Conservation (phyloP, 1,284 basidiomycete genomes). For the Tilletia horrida region DNA sequence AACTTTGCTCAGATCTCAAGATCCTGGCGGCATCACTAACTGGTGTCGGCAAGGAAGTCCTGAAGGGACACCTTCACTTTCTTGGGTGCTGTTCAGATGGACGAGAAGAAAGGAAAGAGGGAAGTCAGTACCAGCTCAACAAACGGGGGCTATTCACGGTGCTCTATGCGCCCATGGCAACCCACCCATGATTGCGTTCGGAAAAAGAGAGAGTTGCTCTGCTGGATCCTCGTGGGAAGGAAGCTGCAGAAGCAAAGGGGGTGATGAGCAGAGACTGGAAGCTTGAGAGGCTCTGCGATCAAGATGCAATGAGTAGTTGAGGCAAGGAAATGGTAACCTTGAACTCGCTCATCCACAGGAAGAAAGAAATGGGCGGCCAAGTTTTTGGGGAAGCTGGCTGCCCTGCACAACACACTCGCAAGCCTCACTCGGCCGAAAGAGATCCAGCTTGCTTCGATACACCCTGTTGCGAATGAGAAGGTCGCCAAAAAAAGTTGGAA, state of each 20-base stretch:
- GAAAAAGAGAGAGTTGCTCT: not conserved
- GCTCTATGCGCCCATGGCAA: too few relatives aligned
- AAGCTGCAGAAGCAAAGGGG: too few relatives aligned
- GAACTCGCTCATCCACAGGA: not conserved
- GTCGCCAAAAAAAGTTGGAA: too few relatives aligned
- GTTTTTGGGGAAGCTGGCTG: too few relatives aligned
- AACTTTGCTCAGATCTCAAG: not conserved
- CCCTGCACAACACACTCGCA: not conserved
- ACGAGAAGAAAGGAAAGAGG: not conserved
- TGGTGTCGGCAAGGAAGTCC: slow-evolving; percentile 52
- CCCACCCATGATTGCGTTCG: not conserved
- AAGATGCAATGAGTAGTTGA: not conserved
- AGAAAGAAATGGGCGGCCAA: too few relatives aligned
- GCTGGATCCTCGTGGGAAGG: too few relatives aligned
- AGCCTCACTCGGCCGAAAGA: slow-evolving; percentile 3
- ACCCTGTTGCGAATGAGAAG: not conserved
- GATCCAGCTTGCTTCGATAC: not conserved
- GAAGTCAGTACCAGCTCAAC: not conserved
- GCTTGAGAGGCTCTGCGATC: not conserved
- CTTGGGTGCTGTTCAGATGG: slow-evolving; percentile 41
- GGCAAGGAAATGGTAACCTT: not conserved
- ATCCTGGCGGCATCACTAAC: slow-evolving; percentile 22
- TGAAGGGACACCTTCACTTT: slow-evolving; percentile 45
- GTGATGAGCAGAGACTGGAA: not conserved
- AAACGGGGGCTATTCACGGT: too few relatives aligned